phyloP scores from a whole-genome alignment of 495 filamentous ascomycete genomes.

The Cenococcum geophilum region DNA sequence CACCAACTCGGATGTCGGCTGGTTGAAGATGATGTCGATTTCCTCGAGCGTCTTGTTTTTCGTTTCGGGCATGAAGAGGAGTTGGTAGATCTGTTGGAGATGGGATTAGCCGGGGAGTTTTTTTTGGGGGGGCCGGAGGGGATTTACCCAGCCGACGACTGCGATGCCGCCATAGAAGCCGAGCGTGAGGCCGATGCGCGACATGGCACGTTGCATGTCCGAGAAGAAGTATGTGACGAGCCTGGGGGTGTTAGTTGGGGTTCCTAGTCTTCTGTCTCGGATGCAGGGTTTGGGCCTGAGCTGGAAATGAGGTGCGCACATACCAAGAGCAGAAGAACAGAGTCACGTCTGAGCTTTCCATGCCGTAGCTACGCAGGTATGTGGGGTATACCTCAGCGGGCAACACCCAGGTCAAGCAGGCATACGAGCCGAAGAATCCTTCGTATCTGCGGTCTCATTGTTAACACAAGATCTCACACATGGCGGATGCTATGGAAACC shows the following conservation, averaged over 20 bases:
- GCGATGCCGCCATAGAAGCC: conserved; percentile 60
- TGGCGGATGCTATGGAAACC: too few species aligned
- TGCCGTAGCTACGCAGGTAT: conserved; percentile 55
- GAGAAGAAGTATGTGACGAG: conserved; percentile 61
- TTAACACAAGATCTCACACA: too few species aligned
- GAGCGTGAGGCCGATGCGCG: conserved; percentile 50
- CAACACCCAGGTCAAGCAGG: conserved; percentile 58
- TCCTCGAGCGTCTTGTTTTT: too few species aligned
- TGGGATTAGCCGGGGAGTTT: too few species aligned
- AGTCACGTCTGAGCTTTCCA: conserved; percentile 52
- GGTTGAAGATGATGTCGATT: too few species aligned
- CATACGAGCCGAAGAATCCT: conserved; percentile 58
- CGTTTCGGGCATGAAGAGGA: too few species aligned
- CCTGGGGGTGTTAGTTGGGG: conserved; percentile 23
- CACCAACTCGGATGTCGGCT: too few species aligned
- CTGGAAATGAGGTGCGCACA: too few species aligned
- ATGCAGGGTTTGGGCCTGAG: too few species aligned
- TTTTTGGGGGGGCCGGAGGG: too few species aligned
- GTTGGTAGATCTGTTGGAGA: too few species aligned
- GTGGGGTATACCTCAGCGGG: conserved; percentile 56
- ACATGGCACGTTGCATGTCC: conserved; percentile 52
- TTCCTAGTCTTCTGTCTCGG: too few species aligned
- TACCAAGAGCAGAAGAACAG: conserved; percentile 51
- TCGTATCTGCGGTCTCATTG: conserved; percentile 42
- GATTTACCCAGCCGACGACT: conserved; percentile 46